Evolutionary conservation across 2,329 filamentous ascomycete genomes (phyloP), one percentile per base, ranked within the genome.

Genomic region (Neonectria neomacrospora): DNA sequence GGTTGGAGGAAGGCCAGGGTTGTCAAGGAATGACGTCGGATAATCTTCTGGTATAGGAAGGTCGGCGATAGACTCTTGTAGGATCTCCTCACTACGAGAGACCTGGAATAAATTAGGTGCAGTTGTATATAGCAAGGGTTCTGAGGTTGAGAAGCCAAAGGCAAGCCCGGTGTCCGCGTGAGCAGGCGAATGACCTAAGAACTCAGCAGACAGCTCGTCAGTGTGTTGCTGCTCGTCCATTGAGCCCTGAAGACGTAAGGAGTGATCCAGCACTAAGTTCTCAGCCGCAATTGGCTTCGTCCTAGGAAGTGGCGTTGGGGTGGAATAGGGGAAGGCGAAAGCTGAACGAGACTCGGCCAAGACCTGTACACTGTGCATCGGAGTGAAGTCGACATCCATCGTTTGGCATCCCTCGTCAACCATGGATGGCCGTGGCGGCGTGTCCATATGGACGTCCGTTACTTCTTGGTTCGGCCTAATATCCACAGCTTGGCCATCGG

Each of bases 321-420:
- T 70, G 34, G 61, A 58, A 18, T 68, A 70, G 5, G 72, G 44
- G 54, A 75, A 75, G 10, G 62, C 69, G 53, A 73, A 68, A 6
- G 59, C 32, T 16, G 71, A 53, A 14, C 66, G 70, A 12, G 71
- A 56, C 63, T 78, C 72, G 16, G 71, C 73, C 41, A 72, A 69
- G n/a, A 74, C 66, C 51, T 74, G 69, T n/a, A 74, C 70, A 22
- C 70, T 74, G 20, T 68, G 59, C 39, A 71, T 67, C 4, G 75
- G 71, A 18, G 68, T 73, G 48, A 74, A 73, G 39, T 74, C 71
- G 34, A 73, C 51, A 28, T 76, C 73, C 34, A 71, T 65, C 6
- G 77, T 80, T 54, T 79, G 78, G 9, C 73, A 78, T 9, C 74
- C 75, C 41, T 77, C 76, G 54, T 80, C 77, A 5, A 78, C 72